Conservation (phyloP, 441 rosid genomes). For the Mallotus repandus region DNA sequence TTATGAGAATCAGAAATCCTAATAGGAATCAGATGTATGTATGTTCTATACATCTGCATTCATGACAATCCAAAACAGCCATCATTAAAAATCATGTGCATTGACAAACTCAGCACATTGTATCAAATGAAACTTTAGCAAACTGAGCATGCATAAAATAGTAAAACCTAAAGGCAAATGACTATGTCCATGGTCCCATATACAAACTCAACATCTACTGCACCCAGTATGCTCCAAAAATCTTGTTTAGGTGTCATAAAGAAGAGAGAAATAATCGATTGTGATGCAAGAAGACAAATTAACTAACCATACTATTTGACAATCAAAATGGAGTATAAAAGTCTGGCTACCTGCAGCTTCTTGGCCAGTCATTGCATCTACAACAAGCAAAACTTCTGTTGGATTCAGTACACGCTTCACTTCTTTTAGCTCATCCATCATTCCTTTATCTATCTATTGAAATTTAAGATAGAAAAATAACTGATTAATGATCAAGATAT, state of each 20-base stretch:
- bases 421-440: conserved; percentile 98
- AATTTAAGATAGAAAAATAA: conserved; percentile 19
- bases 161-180: not conserved
- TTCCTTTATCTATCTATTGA: conserved; percentile 84
- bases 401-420: conserved; percentile 84
- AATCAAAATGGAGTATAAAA: conserved; percentile 7
- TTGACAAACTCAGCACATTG: not conserved
- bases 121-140: not conserved
- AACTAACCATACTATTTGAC: not conserved
- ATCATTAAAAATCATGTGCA: not conserved
- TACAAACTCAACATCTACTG: conserved; percentile 5
- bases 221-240: not conserved
- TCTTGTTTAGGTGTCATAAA: not conserved
- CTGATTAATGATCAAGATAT: conserved; percentile 16
- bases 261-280: not conserved
- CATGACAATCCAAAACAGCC: not conserved
- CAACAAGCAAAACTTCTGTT: conserved; percentile 94
- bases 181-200: not conserved
- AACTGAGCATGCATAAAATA: not conserved
- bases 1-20: not conserved
- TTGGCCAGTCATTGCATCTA: conserved; percentile 99
- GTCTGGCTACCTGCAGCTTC: conserved; percentile 88
- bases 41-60: not conserved
- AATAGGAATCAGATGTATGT: not conserved
- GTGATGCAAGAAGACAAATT: not conserved